Conservation (phyloP, 179 eudicot species). For the Patellifolia procumbens region DNA sequence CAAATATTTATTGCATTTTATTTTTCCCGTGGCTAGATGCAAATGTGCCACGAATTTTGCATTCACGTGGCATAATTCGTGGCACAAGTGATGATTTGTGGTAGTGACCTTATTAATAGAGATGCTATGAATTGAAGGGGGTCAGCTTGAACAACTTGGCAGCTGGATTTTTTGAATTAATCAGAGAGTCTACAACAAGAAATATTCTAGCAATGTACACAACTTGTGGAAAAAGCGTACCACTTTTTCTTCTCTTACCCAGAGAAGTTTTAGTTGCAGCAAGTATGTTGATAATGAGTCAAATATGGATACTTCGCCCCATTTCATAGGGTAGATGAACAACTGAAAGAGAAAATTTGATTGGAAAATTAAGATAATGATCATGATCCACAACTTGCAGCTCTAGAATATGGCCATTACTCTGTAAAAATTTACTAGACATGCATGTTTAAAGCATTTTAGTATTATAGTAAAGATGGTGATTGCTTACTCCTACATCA, state of each 20-base stretch:
- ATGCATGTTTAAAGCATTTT: not conserved
- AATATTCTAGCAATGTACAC: too few species aligned
- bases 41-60: too few species aligned
- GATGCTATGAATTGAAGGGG: slow-evolving; percentile 6
- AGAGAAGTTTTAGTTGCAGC: not conserved
- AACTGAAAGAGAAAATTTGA: not conserved
- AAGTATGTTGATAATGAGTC: not conserved
- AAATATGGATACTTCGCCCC: not conserved
- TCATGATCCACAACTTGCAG: not conserved
- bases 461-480: not conserved
- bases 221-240: not conserved
- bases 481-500: slow-evolving; percentile 27
- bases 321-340: not conserved
- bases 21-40: too few species aligned
- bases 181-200: slow-evolving; percentile 17
- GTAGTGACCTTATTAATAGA: slow-evolving; percentile 27
- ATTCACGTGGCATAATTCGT: too few species aligned
- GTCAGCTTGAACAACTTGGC: slow-evolving; percentile 20
- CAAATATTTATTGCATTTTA: too few species aligned
- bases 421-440: not conserved
- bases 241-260: not conserved
- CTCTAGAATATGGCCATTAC: not conserved
- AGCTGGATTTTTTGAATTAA: slow-evolving; percentile 22
- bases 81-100: too few species aligned
- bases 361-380: not conserved